A percentile compares a stretch with the other conserved stretches of the same genome.
These are phyloP conservation scores for Caryopteris hybrid DNA, from an alignment of 305 asterid species.

Conservation along the genomic window DNA sequence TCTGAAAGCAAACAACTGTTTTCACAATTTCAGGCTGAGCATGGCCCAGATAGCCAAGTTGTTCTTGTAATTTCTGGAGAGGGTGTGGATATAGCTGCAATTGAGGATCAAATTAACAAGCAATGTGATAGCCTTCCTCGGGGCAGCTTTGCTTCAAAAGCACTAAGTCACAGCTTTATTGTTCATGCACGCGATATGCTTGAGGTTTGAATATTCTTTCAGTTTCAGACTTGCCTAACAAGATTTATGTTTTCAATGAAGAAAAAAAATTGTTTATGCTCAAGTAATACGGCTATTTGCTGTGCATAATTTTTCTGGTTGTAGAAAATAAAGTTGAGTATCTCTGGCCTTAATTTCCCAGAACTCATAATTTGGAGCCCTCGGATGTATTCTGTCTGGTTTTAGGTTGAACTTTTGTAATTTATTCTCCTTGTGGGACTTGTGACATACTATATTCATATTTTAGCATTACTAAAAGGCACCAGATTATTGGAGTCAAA, in stretches of 20 bases:
- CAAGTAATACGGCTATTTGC: background rate
- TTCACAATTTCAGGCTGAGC: conserved; percentile 74
- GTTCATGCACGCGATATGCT: conserved; percentile 81
- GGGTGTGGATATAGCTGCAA: conserved; percentile 58
- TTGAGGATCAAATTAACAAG: conserved; percentile 64
- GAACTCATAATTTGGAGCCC: background rate
- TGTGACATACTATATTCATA: background rate
- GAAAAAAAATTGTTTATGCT: background rate
- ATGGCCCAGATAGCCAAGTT: conserved; percentile 98
- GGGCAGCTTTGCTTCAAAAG: conserved; percentile 79
- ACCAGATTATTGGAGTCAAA: background rate
- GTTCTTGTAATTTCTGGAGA: conserved; percentile 87
- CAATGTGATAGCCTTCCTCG: conserved; percentile 87
- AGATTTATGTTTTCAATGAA: background rate
- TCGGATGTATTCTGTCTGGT: background rate
- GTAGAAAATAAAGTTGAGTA: background rate
- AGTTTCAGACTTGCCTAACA: background rate
- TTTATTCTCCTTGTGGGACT: background rate
- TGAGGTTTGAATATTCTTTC: conserved; percentile 52
- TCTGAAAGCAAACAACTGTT: conserved; percentile 4
- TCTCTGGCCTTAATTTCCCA: background rate
- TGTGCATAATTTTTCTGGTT: background rate
- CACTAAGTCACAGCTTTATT: conserved; percentile 83
- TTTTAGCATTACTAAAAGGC: background rate
- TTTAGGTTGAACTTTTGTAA: background rate